phyloP scores from a whole-genome alignment of 2,329 filamentous ascomycete species.

The Leptodontidium sp. region DNA sequence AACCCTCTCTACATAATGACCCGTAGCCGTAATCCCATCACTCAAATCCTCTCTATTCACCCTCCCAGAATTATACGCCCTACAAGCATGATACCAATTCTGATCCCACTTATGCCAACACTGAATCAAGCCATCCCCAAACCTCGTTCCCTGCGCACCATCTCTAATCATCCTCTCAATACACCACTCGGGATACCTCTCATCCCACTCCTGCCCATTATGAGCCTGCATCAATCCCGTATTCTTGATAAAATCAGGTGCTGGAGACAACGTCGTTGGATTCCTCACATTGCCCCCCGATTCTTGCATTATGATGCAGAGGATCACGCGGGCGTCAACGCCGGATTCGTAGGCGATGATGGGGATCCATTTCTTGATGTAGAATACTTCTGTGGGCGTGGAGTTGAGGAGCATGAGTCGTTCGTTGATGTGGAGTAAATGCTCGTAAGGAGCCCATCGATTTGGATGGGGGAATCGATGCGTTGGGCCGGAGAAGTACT shows the following conservation, averaged over 20 bases:
- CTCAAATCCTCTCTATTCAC: slow-evolving; percentile 26
- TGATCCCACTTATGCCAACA: slow-evolving; percentile 22
- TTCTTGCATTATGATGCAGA: slow-evolving; percentile 36
- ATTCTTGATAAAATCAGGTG: slow-evolving; percentile 20
- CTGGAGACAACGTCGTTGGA: slow-evolving; percentile 15
- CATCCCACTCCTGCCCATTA: slow-evolving; percentile 28
- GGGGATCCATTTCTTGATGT: slow-evolving; percentile 26
- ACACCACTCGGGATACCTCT: slow-evolving; percentile 20
- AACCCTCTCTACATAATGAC: slow-evolving; percentile 28
- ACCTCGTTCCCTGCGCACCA: slow-evolving; percentile 21
- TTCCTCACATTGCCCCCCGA: slow-evolving; percentile 29
- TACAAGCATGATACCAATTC: slow-evolving; percentile 30
- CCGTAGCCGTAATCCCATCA: slow-evolving; percentile 28
- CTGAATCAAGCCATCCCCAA: slow-evolving; percentile 27
- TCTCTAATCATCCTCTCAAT: slow-evolving; percentile 28
- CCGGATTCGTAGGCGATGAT: slow-evolving; percentile 29
- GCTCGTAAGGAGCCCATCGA: slow-evolving; percentile 25
- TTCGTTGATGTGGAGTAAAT: slow-evolving; percentile 22
- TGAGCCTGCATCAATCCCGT: slow-evolving; percentile 31
- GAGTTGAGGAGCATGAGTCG: slow-evolving; percentile 22
- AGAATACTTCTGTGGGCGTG: slow-evolving; percentile 24
- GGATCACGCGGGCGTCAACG: slow-evolving; percentile 31
- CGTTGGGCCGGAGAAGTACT: slow-evolving; percentile 25
- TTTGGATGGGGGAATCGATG: slow-evolving; percentile 23
- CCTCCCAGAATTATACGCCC: slow-evolving; percentile 30